Evolutionary conservation across 805 yeast genomes (phyloP).

Genomic region (Saturnispora halmiae): DNA sequence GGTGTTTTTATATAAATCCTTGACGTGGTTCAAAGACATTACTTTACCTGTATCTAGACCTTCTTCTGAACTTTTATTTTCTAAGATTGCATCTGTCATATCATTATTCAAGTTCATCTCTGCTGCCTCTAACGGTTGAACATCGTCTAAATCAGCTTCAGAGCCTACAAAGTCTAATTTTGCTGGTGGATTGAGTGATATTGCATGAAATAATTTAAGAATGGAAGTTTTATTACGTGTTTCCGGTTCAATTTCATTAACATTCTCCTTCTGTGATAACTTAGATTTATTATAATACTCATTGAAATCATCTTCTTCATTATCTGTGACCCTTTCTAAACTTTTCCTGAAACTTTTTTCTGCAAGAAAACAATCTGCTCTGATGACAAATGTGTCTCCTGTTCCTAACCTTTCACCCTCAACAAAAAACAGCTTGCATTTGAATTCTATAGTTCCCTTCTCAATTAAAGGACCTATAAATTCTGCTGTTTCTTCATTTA

Average conservation of each 20-base stretch:
- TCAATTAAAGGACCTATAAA: conserved; percentile 59
- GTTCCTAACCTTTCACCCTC: conserved; percentile 46
- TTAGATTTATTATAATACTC: conserved; percentile 1
- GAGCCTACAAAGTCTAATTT: too few relatives aligned
- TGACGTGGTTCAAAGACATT: conserved; percentile 62
- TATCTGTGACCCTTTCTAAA: conserved; percentile 15
- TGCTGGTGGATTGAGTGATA: conserved; percentile 10
- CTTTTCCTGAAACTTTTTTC: conserved; percentile 10
- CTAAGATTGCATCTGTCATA: conserved; percentile 6
- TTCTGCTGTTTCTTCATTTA: conserved; percentile 61
- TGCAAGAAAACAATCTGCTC: conserved; percentile 53
- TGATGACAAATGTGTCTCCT: conserved; percentile 70
- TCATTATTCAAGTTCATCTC: conserved; percentile 1
- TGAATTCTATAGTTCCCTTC: conserved; percentile 43
- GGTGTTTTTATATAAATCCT: conserved; percentile 63
- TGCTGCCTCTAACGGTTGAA: too few relatives aligned
- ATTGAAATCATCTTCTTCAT: conserved; percentile 19
- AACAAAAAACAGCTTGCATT: conserved; percentile 49
- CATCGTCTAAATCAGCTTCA: too few relatives aligned
- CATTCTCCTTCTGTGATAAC: background rate
- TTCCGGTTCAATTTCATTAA: conserved; percentile 11
- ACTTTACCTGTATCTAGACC: too few relatives aligned
- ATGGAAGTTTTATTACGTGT: conserved; percentile 10
- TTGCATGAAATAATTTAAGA: conserved; percentile 14
- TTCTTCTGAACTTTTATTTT: background rate